Evolutionary conservation across 345 rosid genomes (phyloP).

Genomic region (Litchi chinensis): DNA sequence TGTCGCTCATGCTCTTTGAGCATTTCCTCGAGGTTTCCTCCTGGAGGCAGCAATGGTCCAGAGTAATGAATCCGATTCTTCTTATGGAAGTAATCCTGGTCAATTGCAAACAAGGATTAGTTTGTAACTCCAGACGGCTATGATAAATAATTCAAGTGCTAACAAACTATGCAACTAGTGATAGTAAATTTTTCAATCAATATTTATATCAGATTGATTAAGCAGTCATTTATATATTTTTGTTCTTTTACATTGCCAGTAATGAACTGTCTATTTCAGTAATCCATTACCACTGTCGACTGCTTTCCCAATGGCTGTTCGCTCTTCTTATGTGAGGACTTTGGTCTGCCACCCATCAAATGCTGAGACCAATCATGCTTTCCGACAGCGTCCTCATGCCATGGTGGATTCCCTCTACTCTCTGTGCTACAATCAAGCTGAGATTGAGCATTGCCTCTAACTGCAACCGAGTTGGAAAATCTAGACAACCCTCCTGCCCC

Average conservation of each 20-base stretch:
- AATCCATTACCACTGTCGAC: constrained; percentile 41
- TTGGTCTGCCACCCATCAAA: constrained; percentile 36
- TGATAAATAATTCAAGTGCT: not conserved
- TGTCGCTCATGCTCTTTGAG: constrained; percentile 83
- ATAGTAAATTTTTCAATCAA: not conserved
- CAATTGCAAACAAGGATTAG: constrained; percentile 24
- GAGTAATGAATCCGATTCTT: constrained; percentile 60
- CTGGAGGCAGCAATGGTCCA: constrained; percentile 66
- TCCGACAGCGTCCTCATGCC: constrained; percentile 46
- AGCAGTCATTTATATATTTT: no score
- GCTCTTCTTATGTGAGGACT: constrained; percentile 37
- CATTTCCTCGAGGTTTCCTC: constrained; percentile 85
- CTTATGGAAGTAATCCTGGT: constrained; percentile 42
- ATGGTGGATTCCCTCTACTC: constrained; percentile 39
- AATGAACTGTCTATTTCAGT: not conserved
- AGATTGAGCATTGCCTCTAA: constrained; percentile 56
- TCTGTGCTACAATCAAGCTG: constrained; percentile 50
- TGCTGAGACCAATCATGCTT: constrained; percentile 55
- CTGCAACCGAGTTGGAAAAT: constrained; percentile 83
- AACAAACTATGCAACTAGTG: not conserved
- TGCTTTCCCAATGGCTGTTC: constrained; percentile 34
- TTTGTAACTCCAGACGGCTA: not conserved
- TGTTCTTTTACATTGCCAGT: not conserved
- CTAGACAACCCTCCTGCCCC: constrained; percentile 57
- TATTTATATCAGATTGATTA: no score